These are phyloP conservation scores for Wickerhamomyces sp. DNA, from an alignment of 1,139 yeast genomes.

Conservation along the genomic window DNA sequence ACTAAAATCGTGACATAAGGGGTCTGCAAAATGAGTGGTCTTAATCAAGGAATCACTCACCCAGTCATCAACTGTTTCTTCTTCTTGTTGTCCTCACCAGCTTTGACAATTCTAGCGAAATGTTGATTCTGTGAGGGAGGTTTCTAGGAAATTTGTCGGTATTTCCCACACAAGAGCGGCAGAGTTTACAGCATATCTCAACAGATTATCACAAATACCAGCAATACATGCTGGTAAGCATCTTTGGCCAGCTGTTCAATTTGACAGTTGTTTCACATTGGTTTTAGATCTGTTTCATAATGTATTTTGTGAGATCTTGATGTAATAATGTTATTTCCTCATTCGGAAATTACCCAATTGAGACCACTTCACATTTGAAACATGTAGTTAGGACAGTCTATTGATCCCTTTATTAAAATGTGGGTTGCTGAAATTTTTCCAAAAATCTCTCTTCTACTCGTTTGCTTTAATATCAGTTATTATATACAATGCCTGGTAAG, in stretches of 20 bases:
- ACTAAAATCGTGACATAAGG: no score
- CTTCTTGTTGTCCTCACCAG: no score
- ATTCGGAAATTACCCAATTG: conserved; percentile 15
- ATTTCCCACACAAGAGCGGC: no score
- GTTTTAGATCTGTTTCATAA: neutral
- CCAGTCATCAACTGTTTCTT: no score
- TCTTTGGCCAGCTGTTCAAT: no score
- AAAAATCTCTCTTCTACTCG: conserved; percentile 4
- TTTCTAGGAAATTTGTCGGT: no score
- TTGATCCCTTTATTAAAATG: conserved; percentile 3
- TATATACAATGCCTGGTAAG: conserved; percentile 14
- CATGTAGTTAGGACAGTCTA: conserved; percentile 9
- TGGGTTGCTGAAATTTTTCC: neutral
- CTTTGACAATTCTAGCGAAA: no score
- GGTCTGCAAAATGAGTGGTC: no score
- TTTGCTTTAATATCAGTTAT: no score
- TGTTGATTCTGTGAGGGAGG: no score
- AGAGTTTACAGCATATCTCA: neutral
- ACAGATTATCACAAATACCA: neutral
- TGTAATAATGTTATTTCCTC: conserved; percentile 19
- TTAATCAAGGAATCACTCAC: no score
- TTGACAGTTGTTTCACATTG: neutral
- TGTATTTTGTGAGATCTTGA: conserved; percentile 12
- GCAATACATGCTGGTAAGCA: no score
- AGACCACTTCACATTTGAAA: conserved; percentile 20